Percentiles rank a stretch among this genome's conserved stretches.
phyloP scores from a whole-genome alignment of 805 yeast species.

The Starmerella cellae region DNA sequence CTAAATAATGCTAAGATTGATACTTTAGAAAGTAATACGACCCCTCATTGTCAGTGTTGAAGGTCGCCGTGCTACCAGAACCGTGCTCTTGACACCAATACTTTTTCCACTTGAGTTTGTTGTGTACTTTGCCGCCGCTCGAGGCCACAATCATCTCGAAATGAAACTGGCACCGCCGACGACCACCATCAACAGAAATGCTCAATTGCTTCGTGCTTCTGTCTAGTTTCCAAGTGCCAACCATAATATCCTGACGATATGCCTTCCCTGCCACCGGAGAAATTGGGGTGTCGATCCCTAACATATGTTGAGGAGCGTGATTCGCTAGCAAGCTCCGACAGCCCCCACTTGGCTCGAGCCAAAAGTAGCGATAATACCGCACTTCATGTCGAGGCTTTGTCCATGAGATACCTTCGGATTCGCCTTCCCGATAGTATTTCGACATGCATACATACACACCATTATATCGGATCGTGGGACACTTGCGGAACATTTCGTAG shows the following conservation, averaged over 20 bases:
- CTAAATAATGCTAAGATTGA: too few relatives aligned
- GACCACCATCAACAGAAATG: slow-evolving; percentile 33
- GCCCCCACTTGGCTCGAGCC: slow-evolving; percentile 70
- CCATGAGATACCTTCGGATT: slow-evolving; percentile 45
- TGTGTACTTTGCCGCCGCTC: slow-evolving; percentile 50
- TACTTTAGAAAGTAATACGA: slow-evolving; percentile 45
- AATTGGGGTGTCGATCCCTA: slow-evolving; percentile 26
- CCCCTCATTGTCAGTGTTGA: slow-evolving; percentile 57
- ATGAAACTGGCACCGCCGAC: slow-evolving; percentile 46
- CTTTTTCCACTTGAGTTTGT: slow-evolving; percentile 57
- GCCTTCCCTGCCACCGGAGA: not conserved
- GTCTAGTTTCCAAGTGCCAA: slow-evolving; percentile 41
- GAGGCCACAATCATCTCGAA: slow-evolving; percentile 52
- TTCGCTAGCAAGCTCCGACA: slow-evolving; percentile 58
- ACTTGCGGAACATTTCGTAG: slow-evolving; percentile 40
- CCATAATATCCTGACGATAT: slow-evolving; percentile 9
- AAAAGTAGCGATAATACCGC: slow-evolving; percentile 72
- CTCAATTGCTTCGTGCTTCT: slow-evolving; percentile 38
- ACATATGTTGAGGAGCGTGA: slow-evolving; percentile 55
- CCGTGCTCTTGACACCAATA: slow-evolving; percentile 47
- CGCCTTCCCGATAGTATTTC: slow-evolving; percentile 74
- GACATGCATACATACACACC: slow-evolving; percentile 82
- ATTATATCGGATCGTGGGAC: slow-evolving; percentile 67
- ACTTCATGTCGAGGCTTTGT: slow-evolving; percentile 66
- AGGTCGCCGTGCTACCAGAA: slow-evolving; percentile 40